Conservation (phyloP, 495 filamentous ascomycete species). For the Xylaria longipes region DNA sequence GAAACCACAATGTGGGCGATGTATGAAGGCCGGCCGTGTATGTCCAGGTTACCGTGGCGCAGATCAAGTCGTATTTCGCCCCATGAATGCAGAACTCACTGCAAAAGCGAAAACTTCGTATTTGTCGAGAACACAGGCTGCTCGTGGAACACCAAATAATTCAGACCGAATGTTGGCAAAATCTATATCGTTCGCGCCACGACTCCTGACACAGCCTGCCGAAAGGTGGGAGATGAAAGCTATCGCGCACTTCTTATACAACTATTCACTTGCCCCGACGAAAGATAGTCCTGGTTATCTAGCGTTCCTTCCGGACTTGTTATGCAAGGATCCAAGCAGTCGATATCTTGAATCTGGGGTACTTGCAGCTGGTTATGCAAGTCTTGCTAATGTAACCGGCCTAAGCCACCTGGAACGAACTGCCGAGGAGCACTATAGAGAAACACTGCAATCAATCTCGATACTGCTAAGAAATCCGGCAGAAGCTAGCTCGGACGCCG, state of each 20-base stretch:
- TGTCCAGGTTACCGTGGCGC: conserved; percentile 14
- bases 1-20: conserved; percentile 17
- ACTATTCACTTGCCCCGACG: conserved; percentile 5
- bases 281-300: conserved; percentile 10
- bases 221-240: conserved; percentile 13
- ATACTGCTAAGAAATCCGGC: not conserved
- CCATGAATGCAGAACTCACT: not conserved
- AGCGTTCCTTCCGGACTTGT: not conserved
- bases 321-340: not conserved
- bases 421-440: not conserved
- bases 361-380: conserved; percentile 14
- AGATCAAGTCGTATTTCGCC: conserved; percentile 4
- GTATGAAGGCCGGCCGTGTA: conserved; percentile 2
- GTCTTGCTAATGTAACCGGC: conserved; percentile 13
- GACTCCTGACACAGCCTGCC: conserved; percentile 6
- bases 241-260: not conserved
- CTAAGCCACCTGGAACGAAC: not conserved
- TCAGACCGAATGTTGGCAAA: not conserved
- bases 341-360: not conserved
- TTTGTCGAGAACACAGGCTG: not conserved
- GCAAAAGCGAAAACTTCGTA: not conserved
- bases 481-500: conserved; percentile 7
- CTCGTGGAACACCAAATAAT: not conserved
- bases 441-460: not conserved
- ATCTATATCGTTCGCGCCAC: not conserved